Percentiles rank a stretch among this genome's conserved stretches.
Conservation (phyloP, 2,329 filamentous ascomycete genomes). For the Davidsoniella australis region DNA sequence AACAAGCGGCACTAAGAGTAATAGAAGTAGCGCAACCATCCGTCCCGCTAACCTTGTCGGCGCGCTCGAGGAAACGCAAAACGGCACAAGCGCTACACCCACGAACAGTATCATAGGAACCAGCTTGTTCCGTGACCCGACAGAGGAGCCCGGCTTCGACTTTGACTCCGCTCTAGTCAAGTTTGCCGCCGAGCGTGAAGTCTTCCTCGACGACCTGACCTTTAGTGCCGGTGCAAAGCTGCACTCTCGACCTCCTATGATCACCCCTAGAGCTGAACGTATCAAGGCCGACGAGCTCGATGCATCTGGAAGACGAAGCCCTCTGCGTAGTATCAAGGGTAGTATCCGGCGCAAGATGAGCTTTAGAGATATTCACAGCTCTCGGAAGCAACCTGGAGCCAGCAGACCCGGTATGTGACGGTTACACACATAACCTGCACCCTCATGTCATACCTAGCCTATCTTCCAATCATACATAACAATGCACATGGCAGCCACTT, state of each 20-base stretch:
- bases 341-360: conserved; percentile 88
- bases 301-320: conserved; percentile 34
- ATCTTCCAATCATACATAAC: too few relatives aligned
- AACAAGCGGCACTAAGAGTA: conserved; percentile 37
- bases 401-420: conserved; percentile 46
- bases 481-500: too few relatives aligned
- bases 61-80: conserved; percentile 4
- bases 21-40: conserved; percentile 50
- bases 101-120: conserved; percentile 19
- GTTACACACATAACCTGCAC: too few relatives aligned
- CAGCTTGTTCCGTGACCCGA: conserved; percentile 21
- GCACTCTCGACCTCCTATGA: conserved; percentile 50
- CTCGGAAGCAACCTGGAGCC: conserved; percentile 67
- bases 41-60: conserved; percentile 24
- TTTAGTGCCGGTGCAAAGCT: conserved; percentile 72
- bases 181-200: conserved; percentile 88
- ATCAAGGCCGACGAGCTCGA: conserved; percentile 58
- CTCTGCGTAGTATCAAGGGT: conserved; percentile 49
- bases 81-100: conserved; percentile 9
- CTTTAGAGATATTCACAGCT: conserved; percentile 85
- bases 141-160: conserved; percentile 47
- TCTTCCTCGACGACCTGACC: conserved; percentile 80
- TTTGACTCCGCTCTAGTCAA: conserved; percentile 88
- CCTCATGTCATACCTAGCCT: too few relatives aligned
- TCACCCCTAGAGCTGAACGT: conserved; percentile 65